Percentiles rank a stretch among this genome's conserved stretches.
Evolutionary conservation across 2,329 filamentous ascomycete genomes (phyloP).

Genomic region (Nakataea oryzae): DNA sequence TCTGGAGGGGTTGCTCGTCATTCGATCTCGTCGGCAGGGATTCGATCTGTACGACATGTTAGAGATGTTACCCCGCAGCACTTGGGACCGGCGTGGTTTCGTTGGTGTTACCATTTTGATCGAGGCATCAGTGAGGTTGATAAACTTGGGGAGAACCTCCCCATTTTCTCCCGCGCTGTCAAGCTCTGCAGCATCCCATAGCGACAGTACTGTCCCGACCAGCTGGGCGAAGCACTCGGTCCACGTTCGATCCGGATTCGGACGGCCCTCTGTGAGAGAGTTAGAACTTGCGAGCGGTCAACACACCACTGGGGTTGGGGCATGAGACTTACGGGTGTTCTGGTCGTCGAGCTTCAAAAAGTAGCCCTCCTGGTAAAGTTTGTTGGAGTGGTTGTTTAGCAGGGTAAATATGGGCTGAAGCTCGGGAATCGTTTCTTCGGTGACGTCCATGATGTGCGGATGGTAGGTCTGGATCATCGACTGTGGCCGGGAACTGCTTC

Average conservation of each 20-base stretch:
- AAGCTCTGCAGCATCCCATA: conserved; percentile 91
- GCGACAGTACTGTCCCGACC: conserved; percentile 84
- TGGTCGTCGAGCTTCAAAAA: conserved; percentile 95
- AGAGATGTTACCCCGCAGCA: background rate
- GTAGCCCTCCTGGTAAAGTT: conserved; percentile 95
- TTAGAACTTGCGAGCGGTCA: too few species aligned
- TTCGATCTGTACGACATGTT: conserved; percentile 52
- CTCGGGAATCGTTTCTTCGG: conserved; percentile 80
- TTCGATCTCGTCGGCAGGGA: conserved; percentile 74
- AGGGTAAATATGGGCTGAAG: conserved; percentile 89
- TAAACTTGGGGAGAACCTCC: conserved; percentile 50
- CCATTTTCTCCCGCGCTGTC: conserved; percentile 77
- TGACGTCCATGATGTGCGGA: conserved; percentile 76
- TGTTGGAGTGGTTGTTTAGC: conserved; percentile 90
- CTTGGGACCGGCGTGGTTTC: background rate
- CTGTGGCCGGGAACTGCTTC: conserved; percentile 56
- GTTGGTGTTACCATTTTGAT: conserved; percentile 75
- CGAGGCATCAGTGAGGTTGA: conserved; percentile 94
- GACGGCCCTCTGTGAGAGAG: conserved; percentile 62
- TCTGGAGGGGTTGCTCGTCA: conserved; percentile 74
- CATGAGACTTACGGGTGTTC: conserved; percentile 62
- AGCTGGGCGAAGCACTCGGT: conserved; percentile 95
- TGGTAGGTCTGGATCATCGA: conserved; percentile 84
- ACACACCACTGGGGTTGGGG: too few species aligned
- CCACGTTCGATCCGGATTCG: conserved; percentile 81